Evolutionary conservation across 2,329 filamentous ascomycete genomes (phyloP).

Genomic region (Camptophora hylomeconis): DNA sequence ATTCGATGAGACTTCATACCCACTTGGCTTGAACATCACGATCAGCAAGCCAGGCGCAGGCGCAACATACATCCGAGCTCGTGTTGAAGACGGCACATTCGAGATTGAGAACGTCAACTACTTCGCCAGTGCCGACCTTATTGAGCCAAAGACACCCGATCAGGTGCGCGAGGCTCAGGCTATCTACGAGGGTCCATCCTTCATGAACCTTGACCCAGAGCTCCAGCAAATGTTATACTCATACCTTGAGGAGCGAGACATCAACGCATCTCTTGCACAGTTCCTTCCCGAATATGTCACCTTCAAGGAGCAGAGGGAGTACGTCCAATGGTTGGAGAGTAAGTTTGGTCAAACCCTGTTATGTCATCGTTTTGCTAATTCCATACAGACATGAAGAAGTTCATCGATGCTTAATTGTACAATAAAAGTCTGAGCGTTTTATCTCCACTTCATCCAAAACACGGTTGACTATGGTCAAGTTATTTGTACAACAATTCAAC

Average conservation of each 20-base stretch:
- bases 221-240: conserved; percentile 83
- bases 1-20: conserved; percentile 44
- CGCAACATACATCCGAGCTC: conserved; percentile 73
- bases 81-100: conserved; percentile 74
- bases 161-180: conserved; percentile 62
- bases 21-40: conserved; percentile 71
- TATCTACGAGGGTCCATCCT: conserved; percentile 81
- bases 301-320: conserved; percentile 97
- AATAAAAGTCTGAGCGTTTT: background rate
- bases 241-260: conserved; percentile 87
- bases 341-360: conserved; percentile 21
- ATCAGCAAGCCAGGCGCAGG: conserved; percentile 80
- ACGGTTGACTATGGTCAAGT: too few relatives aligned
- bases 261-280: conserved; percentile 72
- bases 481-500: too few relatives aligned
- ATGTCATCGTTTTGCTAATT: conserved; percentile 13
- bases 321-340: conserved; percentile 74
- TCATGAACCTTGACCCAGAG: conserved; percentile 90
- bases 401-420: conserved; percentile 53
- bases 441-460: conserved; percentile 2
- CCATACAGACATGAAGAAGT: conserved; percentile 59
- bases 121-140: conserved; percentile 65
- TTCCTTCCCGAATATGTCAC: conserved; percentile 96
- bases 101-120: conserved; percentile 84
- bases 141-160: conserved; percentile 63